Base-by-base conservation (phyloP, 2,329 filamentous ascomycete species). In the Phialophora chinensis region DNA sequence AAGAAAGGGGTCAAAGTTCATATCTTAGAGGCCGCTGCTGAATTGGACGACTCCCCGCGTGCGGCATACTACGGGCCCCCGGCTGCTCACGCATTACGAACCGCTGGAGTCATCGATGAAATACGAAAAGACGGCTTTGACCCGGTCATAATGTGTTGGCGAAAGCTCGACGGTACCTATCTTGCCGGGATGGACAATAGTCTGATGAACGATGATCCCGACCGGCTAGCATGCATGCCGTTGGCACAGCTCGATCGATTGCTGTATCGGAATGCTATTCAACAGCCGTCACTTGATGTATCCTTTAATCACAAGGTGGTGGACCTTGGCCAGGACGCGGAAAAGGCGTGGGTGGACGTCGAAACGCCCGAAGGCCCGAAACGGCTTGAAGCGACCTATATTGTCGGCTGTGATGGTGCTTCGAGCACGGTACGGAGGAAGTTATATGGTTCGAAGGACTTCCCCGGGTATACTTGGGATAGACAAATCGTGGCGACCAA, bases 61-160 rank as follows among this genome's bases (percentile, higher is more conserved):
- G 88, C 88, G 20, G 85, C 87, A 6, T 86, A 89, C 75, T 89
- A 89, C 73, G 86, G 84, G 2, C 81, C 85, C 0, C 81, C 86
- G 0, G 87, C 86, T 1, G 82, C 86, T 44, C 84, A 83, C 35
- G 86, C 87, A 66, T 81, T 90, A 57, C 73, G 79, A 50, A 82
- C 85, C 23, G 87, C 87, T 0, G 87, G 87, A 1, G 82, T 89
- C 14, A 77, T 89, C 25, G 81, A 83, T 23, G 81, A 84, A 70
- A 76, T 85, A n/a, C 78, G 79, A 20, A 73, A 74, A 11, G 75
- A 77, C 23, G 81, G 83, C 23, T 78, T 84, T 62, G 73, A 77
- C 20, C 79, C 81, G 20, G 73, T 74, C 49, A 75, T 76, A 35
- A 78, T 82, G 60, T 80, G 78, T 65, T 84, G 82, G 82, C 73